phyloP scores from a whole-genome alignment of 192 early-diverging fungal genomes.

The Coemansia asiatica region DNA sequence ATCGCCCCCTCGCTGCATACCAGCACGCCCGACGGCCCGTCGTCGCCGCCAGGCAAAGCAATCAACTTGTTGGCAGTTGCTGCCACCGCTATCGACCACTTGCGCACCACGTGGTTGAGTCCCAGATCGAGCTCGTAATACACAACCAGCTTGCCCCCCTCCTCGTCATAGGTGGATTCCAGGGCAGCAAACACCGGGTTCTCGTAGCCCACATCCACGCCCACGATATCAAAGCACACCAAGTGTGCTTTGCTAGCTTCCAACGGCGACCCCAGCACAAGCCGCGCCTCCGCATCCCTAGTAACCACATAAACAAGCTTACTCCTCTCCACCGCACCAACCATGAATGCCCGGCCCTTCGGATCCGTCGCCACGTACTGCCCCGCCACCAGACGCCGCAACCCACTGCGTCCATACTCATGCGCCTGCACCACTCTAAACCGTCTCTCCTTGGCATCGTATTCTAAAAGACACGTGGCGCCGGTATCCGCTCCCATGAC shows the following conservation, averaged over 20 bases:
- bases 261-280: conserved; percentile 93
- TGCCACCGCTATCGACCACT: conserved; percentile 87
- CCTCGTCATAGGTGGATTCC: conserved; percentile 82
- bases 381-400: conserved; percentile 86
- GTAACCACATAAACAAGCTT: conserved; percentile 98
- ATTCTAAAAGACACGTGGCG: conserved; percentile 86
- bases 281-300: conserved; percentile 76
- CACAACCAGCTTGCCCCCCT: conserved; percentile 59
- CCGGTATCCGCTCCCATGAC: conserved; percentile 91
- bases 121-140: conserved; percentile 98
- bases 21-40: conserved; percentile 96
- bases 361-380: conserved; percentile 97
- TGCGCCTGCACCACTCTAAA: conserved; percentile 88
- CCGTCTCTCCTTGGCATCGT: conserved; percentile 67
- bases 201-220: conserved; percentile 97
- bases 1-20: conserved; percentile 92
- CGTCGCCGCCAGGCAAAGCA: conserved; percentile 71
- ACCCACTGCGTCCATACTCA: conserved; percentile 91
- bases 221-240: conserved; percentile 76
- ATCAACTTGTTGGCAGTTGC: conserved; percentile 77
- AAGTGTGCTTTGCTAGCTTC: conserved; percentile 86
- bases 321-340: conserved; percentile 89
- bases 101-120: conserved; percentile 96
- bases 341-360: conserved; percentile 93
- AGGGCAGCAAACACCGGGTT: conserved; percentile 97